These are phyloP conservation scores for Pseudozyma thailandica DNA, from an alignment of 1,284 basidiomycete species.

Conservation along the genomic window DNA sequence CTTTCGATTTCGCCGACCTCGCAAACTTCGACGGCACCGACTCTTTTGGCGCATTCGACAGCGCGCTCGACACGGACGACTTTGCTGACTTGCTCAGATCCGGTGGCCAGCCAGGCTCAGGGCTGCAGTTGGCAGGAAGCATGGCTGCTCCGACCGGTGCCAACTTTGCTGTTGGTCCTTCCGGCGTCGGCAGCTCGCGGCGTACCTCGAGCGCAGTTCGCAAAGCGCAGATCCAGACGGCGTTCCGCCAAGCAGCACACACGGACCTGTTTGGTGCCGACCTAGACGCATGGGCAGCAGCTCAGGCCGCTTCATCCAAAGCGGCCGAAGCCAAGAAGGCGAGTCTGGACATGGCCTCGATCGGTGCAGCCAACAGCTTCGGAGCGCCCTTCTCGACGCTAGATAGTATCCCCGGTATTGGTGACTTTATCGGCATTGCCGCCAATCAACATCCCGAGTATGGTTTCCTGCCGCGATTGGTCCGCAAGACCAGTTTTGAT, in stretches of 20 bases:
- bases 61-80: slow-evolving; percentile 44
- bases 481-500: slow-evolving; percentile 67
- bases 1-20: slow-evolving; percentile 52
- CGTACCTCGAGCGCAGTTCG: slow-evolving; percentile 34
- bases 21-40: slow-evolving; percentile 42
- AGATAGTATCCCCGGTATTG: slow-evolving; percentile 66
- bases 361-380: slow-evolving; percentile 55
- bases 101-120: slow-evolving; percentile 7
- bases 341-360: slow-evolving; percentile 59
- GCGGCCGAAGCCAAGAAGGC: slow-evolving; percentile 32
- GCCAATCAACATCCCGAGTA: slow-evolving; percentile 67
- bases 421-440: slow-evolving; percentile 61
- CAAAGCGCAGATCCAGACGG: slow-evolving; percentile 53
- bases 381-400: slow-evolving; percentile 59
- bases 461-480: slow-evolving; percentile 65
- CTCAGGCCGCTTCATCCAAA: slow-evolving; percentile 22
- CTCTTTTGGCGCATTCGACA: slow-evolving; percentile 37
- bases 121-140: slow-evolving; percentile 10
- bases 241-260: slow-evolving; percentile 59
- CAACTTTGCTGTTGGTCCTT: slow-evolving; percentile 21
- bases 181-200: slow-evolving; percentile 18
- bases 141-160: slow-evolving; percentile 4
- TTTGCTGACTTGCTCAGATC: slow-evolving; percentile 33
- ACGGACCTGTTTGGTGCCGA: slow-evolving; percentile 58
- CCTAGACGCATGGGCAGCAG: slow-evolving; percentile 35